These are phyloP conservation scores for Aspergillus kassunensis DNA, from an alignment of 495 filamentous ascomycete species.

Conservation along the genomic window DNA sequence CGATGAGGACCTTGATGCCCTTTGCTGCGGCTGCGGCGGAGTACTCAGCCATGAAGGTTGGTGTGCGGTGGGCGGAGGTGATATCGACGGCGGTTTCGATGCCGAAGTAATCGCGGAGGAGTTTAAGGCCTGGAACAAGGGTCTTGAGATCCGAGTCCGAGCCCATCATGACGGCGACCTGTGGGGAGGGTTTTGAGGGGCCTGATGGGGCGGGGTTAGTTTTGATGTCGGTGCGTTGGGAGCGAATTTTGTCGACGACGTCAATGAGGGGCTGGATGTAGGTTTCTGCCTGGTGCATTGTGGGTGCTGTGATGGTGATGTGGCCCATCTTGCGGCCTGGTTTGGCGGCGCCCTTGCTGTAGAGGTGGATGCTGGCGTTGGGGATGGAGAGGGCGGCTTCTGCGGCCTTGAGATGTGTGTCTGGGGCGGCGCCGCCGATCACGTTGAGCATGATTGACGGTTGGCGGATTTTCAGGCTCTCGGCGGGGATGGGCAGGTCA, in stretches of 20 bases:
- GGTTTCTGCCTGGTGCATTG: conserved; percentile 67
- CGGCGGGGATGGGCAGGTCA: conserved; percentile 63
- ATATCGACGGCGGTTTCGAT: conserved; percentile 77
- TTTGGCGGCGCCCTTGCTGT: conserved; percentile 81
- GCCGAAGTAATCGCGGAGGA: conserved; percentile 65
- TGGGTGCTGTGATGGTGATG: conserved; percentile 68
- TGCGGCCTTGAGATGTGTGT: conserved; percentile 68
- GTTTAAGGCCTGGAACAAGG: conserved; percentile 69
- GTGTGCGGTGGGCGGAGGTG: conserved; percentile 92
- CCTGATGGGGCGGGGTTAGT: conserved; percentile 33
- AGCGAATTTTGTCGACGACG: conserved; percentile 60
- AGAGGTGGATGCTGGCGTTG: conserved; percentile 73
- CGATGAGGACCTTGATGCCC: conserved; percentile 87
- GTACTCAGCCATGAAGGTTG: conserved; percentile 74
- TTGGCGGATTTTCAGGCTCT: conserved; percentile 56
- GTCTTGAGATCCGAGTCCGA: conserved; percentile 89
- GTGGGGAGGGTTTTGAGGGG: conserved; percentile 43
- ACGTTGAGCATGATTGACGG: conserved; percentile 95
- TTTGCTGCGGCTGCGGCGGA: conserved; percentile 61
- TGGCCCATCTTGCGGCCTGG: conserved; percentile 95
- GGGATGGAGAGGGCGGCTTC: conserved; percentile 57
- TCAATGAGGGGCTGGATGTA: conserved; percentile 64
- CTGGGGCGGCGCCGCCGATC: conserved; percentile 66
- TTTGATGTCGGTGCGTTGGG: conserved; percentile 50
- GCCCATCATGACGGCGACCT: conserved; percentile 88